A percentile compares a stretch with the other conserved stretches of the same genome.
phyloP scores from a whole-genome alignment of 352 stramenopile species.

The Phytophthora sp. region DNA sequence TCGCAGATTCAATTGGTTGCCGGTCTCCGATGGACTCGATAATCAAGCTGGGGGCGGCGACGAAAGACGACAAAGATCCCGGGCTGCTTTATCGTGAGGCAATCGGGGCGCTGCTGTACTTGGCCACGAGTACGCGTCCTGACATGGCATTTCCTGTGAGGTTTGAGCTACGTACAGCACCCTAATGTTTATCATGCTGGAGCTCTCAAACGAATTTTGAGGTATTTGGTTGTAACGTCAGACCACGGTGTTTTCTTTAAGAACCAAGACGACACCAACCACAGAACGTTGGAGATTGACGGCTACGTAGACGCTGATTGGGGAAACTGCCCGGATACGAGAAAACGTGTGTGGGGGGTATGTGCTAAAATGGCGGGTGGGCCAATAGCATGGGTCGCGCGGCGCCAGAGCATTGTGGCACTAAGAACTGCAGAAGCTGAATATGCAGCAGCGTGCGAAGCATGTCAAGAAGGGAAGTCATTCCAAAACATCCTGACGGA shows the following conservation, averaged over 20 bases:
- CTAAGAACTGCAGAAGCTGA: constrained; percentile 3
- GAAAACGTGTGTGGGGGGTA: not conserved
- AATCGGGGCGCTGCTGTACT: constrained; percentile 4
- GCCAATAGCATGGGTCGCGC: not conserved
- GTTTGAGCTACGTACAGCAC: not conserved
- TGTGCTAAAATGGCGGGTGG: not conserved
- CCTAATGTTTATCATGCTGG: not conserved
- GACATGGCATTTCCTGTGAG: constrained; percentile 1
- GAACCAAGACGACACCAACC: not conserved
- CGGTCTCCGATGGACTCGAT: constrained; percentile 9
- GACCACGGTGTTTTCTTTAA: constrained; percentile 6
- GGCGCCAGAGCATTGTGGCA: not conserved
- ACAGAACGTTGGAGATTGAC: no score
- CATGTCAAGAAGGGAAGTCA: not conserved
- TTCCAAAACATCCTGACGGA: not conserved
- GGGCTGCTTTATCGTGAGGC: no score
- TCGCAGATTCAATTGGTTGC: not conserved
- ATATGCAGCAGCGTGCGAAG: not conserved
- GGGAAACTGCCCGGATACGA: not conserved
- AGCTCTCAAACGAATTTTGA: not conserved
- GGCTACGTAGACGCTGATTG: constrained; percentile 4
- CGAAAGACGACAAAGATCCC: constrained; percentile 3
- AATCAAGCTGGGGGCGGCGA: not conserved
- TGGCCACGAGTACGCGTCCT: constrained; percentile 5
- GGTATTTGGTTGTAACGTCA: not conserved